Evolutionary conservation across 108 stramenopile species (phyloP).

Genomic region (Pseudonitzschia delicatissima): DNA sequence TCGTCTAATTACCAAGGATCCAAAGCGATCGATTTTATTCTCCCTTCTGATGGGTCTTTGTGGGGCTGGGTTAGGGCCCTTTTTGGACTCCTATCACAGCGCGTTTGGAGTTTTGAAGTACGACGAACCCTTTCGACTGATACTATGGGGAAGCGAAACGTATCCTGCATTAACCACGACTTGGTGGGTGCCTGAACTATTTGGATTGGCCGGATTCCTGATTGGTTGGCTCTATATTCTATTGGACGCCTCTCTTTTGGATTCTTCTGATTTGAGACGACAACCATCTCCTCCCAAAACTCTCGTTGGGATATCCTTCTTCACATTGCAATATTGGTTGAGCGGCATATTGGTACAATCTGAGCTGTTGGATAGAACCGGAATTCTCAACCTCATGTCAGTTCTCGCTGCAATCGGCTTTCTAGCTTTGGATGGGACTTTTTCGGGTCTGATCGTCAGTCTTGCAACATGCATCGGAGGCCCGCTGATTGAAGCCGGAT

Average conservation of each 20-base stretch:
- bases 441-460: constrained; percentile 61
- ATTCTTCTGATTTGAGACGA: not conserved
- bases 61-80: constrained; percentile 82
- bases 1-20: constrained; percentile 17
- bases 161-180: constrained; percentile 63
- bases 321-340: constrained; percentile 88
- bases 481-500: constrained; percentile 74
- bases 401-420: constrained; percentile 63
- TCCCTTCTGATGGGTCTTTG: constrained; percentile 57
- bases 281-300: constrained; percentile 44
- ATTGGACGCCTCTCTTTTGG: constrained; percentile 40
- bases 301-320: constrained; percentile 71
- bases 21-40: constrained; percentile 33
- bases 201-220: constrained; percentile 79
- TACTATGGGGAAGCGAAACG: constrained; percentile 45
- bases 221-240: constrained; percentile 85
- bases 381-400: constrained; percentile 70
- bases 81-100: constrained; percentile 82
- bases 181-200: constrained; percentile 84
- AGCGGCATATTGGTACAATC: constrained; percentile 53
- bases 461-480: constrained; percentile 78
- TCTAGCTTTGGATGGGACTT: constrained; percentile 57
- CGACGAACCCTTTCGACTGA: constrained; percentile 53
- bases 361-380: constrained; percentile 44
- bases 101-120: constrained; percentile 78